Conservation (phyloP, 2,329 filamentous ascomycete species). For the Trichoderma asperellum region DNA sequence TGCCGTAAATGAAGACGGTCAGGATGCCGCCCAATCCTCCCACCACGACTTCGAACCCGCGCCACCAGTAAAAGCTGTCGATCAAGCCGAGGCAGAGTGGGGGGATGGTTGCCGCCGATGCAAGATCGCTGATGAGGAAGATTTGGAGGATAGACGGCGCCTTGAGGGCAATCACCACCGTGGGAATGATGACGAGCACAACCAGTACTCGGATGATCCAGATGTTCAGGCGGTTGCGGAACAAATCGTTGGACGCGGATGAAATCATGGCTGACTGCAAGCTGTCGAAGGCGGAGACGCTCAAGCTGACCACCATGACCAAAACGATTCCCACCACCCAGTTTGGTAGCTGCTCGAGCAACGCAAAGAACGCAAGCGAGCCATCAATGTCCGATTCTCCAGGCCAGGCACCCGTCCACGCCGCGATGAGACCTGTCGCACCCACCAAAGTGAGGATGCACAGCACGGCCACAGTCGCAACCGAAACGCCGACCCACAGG, state of each 20-base stretch:
- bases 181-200: conserved; percentile 73
- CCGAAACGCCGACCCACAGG: conserved; percentile 67
- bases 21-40: conserved; percentile 78
- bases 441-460: conserved; percentile 75
- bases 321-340: conserved; percentile 85
- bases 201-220: conserved; percentile 73
- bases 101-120: conserved; percentile 76
- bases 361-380: conserved; percentile 74
- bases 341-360: conserved; percentile 70
- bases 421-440: conserved; percentile 72
- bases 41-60: conserved; percentile 78
- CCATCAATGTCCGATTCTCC: conserved; percentile 55
- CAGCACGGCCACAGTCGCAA: conserved; percentile 67
- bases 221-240: conserved; percentile 78
- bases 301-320: conserved; percentile 78
- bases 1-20: conserved; percentile 79
- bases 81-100: conserved; percentile 73
- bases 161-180: conserved; percentile 73
- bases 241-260: conserved; percentile 82
- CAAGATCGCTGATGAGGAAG: conserved; percentile 79
- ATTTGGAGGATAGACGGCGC: conserved; percentile 77
- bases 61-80: conserved; percentile 74
- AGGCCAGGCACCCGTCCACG: conserved; percentile 74
- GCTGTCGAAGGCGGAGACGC: conserved; percentile 78
- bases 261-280: conserved; percentile 84